Evolutionary conservation across 2,329 filamentous ascomycete species (phyloP).

Genomic region (Colletotrichum acutatum): DNA sequence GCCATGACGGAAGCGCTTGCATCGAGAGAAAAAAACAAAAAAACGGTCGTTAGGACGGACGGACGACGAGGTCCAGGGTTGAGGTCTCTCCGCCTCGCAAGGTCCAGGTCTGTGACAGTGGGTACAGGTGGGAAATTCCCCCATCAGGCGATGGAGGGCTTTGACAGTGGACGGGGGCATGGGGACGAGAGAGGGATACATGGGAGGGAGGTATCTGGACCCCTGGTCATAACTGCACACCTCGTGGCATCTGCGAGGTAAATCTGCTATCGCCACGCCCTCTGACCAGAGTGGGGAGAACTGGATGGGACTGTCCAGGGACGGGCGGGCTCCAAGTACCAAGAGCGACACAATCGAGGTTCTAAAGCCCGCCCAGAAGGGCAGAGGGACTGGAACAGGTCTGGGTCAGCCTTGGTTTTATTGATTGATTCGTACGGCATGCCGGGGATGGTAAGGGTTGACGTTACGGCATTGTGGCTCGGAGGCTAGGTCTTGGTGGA

Average conservation of each 20-base stretch:
- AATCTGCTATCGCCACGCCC: slow-evolving; percentile 33
- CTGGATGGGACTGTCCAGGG: slow-evolving; percentile 5
- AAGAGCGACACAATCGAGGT: background rate
- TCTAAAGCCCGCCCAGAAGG: slow-evolving; percentile 6
- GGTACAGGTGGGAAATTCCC: slow-evolving; percentile 35
- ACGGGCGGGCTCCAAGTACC: background rate
- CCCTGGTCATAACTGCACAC: slow-evolving; percentile 34
- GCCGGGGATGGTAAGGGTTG: background rate
- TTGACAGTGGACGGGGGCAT: slow-evolving; percentile 37
- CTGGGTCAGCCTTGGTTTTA: background rate
- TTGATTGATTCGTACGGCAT: background rate
- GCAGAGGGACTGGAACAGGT: background rate
- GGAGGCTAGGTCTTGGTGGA: background rate
- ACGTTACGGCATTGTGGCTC: background rate
- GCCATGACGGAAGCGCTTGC: slow-evolving; percentile 38
- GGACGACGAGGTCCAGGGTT: slow-evolving; percentile 35
- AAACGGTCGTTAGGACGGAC: slow-evolving; percentile 36
- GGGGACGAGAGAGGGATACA: slow-evolving; percentile 29
- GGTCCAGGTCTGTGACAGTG: slow-evolving; percentile 38
- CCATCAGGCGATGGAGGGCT: slow-evolving; percentile 38
- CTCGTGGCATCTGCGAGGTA: slow-evolving; percentile 36
- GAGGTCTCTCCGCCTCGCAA: slow-evolving; percentile 36
- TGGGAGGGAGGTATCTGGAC: slow-evolving; percentile 32
- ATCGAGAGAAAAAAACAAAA: slow-evolving; percentile 25
- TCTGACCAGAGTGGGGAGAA: slow-evolving; percentile 8